phyloP scores from a whole-genome alignment of 2,329 filamentous ascomycete species.

The Lachnellula subtilissima region DNA sequence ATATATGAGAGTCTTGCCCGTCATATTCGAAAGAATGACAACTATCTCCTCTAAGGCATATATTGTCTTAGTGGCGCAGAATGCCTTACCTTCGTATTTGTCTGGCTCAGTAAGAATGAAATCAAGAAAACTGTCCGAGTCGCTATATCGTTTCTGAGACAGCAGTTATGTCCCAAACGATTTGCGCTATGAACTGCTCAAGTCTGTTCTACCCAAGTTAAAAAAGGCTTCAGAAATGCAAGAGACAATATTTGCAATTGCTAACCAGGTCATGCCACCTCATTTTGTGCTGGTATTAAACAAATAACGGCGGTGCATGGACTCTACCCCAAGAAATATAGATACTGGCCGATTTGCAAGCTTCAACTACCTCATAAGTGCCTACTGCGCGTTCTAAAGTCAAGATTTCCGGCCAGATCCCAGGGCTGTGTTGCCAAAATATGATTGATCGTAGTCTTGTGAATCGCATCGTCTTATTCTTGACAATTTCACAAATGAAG shows the following conservation, averaged over 20 bases:
- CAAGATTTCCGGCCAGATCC: neutral
- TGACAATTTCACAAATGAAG: slow-evolving; percentile 1
- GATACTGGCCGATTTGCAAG: slow-evolving; percentile 1
- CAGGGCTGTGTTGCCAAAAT: neutral
- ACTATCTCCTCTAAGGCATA: no score
- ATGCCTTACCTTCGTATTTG: no score
- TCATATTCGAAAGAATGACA: no score
- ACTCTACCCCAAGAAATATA: neutral
- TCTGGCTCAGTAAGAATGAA: neutral
- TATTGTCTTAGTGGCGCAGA: no score
- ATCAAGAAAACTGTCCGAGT: neutral
- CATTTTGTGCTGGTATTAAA: neutral
- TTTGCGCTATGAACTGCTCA: neutral
- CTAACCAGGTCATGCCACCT: neutral
- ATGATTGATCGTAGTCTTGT: neutral
- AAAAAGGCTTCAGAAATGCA: neutral
- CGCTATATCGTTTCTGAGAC: neutral
- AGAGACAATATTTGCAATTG: neutral
- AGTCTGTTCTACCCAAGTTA: neutral
- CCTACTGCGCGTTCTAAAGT: neutral
- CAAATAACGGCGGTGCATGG: neutral
- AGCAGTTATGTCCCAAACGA: neutral
- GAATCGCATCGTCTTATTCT: neutral
- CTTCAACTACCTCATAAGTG: neutral
- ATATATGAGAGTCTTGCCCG: no score